Base-by-base conservation (phyloP, 2,329 filamentous ascomycete species). In the Beauveria sp. region DNA sequence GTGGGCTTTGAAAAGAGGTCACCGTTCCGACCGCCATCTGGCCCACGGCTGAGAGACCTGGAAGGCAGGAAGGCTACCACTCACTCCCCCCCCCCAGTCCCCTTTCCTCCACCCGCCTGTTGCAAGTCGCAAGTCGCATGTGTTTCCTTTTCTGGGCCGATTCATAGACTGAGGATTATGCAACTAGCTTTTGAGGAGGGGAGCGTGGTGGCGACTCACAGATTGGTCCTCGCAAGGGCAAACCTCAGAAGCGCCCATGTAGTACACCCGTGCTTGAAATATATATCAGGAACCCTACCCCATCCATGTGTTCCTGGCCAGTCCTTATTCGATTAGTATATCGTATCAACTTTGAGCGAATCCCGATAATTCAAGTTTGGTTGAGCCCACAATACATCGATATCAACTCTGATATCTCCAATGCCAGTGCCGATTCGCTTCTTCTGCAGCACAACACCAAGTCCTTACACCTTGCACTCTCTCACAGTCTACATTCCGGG, bases 251-350 rank as follows among this genome's bases (percentile, higher is more conserved):
- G 55, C 55, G 45, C 55, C 52, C 38, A 43, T 45, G 22, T 28
- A 24, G 12, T 42, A 42, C 38, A 10, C 7, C 18, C 40, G n/a
- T 22, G 24, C 18, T 34, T 20, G 26, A 53, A 52, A 10, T 34
- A 34, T 60, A 60, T 60, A 60, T 60, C 49, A 53, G 40, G 49
- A 60, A 52, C 57, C n/a, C 42, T 53, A 45, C 28, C 45, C 40
- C 53, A 54, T 38, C 34, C 34, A 54, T n/a, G 31, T 7, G 20
- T 54, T 43, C 8, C 51, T n/a, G 24, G 28, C 34, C 53, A 5
- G 40, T 9, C 53, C 40, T 55, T 31, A 8, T 22, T 56, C 54
- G 26, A 34, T 18, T 22, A 34, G 26, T 43, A 28, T 6, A 34
- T 18, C 10, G 8, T n/a, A 40, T 20, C 45, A 40, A 26, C 8